Conservation (phyloP, 805 yeast genomes). For the Metschnikowia reukaufii region DNA sequence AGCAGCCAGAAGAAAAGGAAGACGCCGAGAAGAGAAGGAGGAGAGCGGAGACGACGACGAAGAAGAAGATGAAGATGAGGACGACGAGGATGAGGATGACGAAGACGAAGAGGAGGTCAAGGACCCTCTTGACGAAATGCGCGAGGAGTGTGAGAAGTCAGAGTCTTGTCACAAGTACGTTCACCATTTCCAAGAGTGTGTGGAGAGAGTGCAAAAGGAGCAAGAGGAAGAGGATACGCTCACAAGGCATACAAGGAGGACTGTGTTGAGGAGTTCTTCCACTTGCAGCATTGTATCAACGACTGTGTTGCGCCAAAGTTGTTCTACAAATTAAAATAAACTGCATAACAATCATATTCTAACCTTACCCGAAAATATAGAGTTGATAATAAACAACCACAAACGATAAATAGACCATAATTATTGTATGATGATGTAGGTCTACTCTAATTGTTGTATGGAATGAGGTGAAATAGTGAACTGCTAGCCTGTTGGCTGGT, state of each 20-base stretch:
- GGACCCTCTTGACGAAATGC: conserved; percentile 23
- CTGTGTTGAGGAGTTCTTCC: conserved; percentile 98
- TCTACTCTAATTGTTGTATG: no score
- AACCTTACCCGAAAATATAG: conserved; percentile 10
- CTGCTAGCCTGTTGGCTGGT: no score
- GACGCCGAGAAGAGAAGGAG: conserved; percentile 30
- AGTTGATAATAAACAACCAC: conserved; percentile 16
- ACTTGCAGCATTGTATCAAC: conserved; percentile 88
- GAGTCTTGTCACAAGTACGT: conserved; percentile 67
- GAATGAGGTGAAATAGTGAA: no score
- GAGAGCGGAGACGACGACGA: conserved; percentile 49
- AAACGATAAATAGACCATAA: not conserved
- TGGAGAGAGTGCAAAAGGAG: conserved; percentile 88
- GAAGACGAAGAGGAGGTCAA: conserved; percentile 21
- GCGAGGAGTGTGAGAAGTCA: conserved; percentile 64
- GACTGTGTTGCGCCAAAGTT: conserved; percentile 90
- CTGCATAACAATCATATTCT: conserved; percentile 20
- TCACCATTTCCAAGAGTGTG: conserved; percentile 94
- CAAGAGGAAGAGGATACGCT: conserved; percentile 83
- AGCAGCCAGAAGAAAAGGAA: conserved; percentile 25
- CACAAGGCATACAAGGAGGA: conserved; percentile 87
- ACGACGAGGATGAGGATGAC: conserved; percentile 52
- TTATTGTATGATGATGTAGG: no score
- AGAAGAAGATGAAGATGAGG: conserved; percentile 66
- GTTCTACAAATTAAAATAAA: conserved; percentile 79